Base-by-base conservation (phyloP, 2,329 filamentous ascomycete species). In the Aspergillus sp. region DNA sequence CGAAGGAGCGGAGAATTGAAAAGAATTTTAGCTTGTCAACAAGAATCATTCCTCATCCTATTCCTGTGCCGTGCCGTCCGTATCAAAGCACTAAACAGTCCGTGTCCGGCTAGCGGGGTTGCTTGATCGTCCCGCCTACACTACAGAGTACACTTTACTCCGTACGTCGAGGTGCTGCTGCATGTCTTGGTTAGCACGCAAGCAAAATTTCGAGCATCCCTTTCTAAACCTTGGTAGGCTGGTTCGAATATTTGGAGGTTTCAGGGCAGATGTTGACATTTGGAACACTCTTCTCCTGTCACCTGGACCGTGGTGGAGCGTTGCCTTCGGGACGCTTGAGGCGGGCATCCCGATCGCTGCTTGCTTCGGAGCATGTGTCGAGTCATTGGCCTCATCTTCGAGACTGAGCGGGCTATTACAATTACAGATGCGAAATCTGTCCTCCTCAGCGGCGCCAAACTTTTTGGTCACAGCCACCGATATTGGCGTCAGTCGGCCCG, bases 401-500 rank as follows among this genome's bases (percentile, higher is more conserved):
- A 37, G 23, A 31, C 27, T 25, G 23, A 11, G 25, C 14, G 23
- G 17, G 23, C 31, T 7, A 44, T 25, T 39, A 9, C 39, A 33
- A 35, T 50, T 27, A 17, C 27, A 43, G 23, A 45, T 37, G 31
- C n/a, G 52, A 55, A 47, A 51, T 43, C n/a, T 47, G 45, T 25
- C 44, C 57, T 47, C 27, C 27, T 31, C 27, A 31, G 27, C 27
- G 27, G 27, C 27, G 27, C 27, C 27, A 45, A 56, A 25, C 23
- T 31, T 52, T 52, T 37, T 33, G 45, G 56, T 54, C 50, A 43
- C 56, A 58, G 56, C 56, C 56, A 58, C 56, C 49, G 37, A 51
- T 44, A 55, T 53, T 39, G 56, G 59, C 52, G 58, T 52, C 51
- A 59, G 55, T 63, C 45, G 53, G 45, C 53, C 53, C 53, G 37